phyloP scores from a whole-genome alignment of 208 protist species.

The Acanthamoeba sp. region DNA sequence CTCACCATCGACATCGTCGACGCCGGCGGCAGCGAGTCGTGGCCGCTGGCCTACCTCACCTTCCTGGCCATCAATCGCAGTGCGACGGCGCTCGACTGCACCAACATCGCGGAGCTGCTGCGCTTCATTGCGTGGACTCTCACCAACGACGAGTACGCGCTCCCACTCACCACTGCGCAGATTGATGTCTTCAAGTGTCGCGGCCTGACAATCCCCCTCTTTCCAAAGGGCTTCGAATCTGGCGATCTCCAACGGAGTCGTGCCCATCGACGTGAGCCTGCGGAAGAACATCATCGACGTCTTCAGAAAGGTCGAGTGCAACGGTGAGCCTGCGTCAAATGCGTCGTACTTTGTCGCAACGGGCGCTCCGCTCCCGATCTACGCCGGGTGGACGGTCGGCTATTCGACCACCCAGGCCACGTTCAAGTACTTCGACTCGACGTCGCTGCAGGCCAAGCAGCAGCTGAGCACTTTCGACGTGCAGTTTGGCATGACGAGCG shows the following conservation, averaged over 20 bases:
- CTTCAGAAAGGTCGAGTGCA: neutral
- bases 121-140: neutral
- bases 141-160: neutral
- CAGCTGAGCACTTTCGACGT: neutral
- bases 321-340: neutral
- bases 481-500: neutral
- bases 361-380: neutral
- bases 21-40: neutral
- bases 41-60: slow-evolving; percentile 17
- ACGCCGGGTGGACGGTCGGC: neutral
- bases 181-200: too few relatives aligned
- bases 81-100: neutral
- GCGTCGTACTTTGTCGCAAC: neutral
- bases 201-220: too few relatives aligned
- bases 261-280: neutral
- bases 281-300: neutral
- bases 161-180: neutral
- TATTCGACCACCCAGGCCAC: neutral
- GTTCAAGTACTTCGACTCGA: neutral
- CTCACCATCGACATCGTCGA: slow-evolving; percentile 48
- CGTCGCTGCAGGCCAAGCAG: neutral
- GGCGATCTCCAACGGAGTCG: neutral
- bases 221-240: neutral
- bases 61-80: neutral
- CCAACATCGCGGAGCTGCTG: neutral